These are phyloP conservation scores for Aspergillus sp. DNA, from an alignment of 2,329 filamentous ascomycete species.

Conservation along the genomic window DNA sequence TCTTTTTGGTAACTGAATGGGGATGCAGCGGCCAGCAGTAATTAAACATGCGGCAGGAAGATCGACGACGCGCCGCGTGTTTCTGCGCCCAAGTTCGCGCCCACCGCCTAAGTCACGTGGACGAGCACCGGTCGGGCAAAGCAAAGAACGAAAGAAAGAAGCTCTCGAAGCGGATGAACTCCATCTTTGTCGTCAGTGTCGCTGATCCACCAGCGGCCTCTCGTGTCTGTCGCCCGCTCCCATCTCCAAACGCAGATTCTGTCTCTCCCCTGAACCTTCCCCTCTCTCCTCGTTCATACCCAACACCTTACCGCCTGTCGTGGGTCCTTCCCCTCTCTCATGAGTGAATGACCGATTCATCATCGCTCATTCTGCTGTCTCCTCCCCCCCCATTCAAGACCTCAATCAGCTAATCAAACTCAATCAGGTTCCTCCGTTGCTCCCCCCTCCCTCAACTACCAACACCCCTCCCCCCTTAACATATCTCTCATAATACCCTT, in stretches of 20 bases:
- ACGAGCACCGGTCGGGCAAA: slow-evolving; percentile 17
- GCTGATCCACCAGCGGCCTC: slow-evolving; percentile 6
- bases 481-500: slow-evolving; percentile 1
- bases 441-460: slow-evolving; percentile 6
- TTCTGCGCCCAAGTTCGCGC: slow-evolving; percentile 24
- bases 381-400: background rate
- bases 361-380: background rate
- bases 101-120: slow-evolving; percentile 39
- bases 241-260: background rate
- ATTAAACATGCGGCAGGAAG: slow-evolving; percentile 23
- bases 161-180: background rate
- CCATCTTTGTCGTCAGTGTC: slow-evolving; percentile 4
- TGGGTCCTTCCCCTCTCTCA: background rate
- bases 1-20: slow-evolving; percentile 4
- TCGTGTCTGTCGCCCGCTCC: background rate
- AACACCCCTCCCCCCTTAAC: slow-evolving; percentile 1
- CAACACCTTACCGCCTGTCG: background rate
- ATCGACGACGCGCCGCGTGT: slow-evolving; percentile 31
- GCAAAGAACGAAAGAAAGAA: too few relatives aligned
- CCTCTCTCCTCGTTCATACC: background rate
- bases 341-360: background rate
- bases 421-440: background rate
- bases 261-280: background rate
- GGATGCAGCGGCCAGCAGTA: slow-evolving; percentile 17
- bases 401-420: background rate